Base-by-base conservation (phyloP, 75 land plant genomes). In the Pseudotsuga menziesii region DNA sequence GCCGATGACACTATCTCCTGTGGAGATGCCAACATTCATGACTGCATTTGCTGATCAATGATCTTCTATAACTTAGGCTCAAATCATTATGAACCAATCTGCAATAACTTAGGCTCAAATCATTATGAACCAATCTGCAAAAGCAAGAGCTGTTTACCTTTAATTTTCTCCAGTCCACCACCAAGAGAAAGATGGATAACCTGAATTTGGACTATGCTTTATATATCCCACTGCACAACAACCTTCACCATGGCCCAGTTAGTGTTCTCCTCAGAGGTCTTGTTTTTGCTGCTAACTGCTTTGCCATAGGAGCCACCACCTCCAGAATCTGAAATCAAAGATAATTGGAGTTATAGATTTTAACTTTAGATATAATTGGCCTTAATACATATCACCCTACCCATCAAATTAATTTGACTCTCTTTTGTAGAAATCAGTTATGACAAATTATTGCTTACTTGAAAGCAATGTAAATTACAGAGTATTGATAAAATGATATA, bases 261-360 rank as follows among this genome's bases (percentile, higher is more conserved):
- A 9, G 16, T 0, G 35, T 69, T 69, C 72, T 69, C 52, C 72
- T 69, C 72, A 69, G 72, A 69, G 41, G 52, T 69, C 72, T 69
- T 36, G 32, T 69, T 69, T 41, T 69, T 13, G 72, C 41, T 69
- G 25, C 72, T 17, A 29, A 32, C 25, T n/a, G 72, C 20, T 69
- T 41, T 39, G 12, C 14, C 72, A 69, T 4, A 23, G 72, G 72
- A 20, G 70, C 41, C 70, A 69, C 41, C 72, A 69, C 41, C 44
- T 69, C 72, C 39, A 41, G 52, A 36, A 69, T 69, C 72, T 69
- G 72, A 69, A 69, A 29, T 69, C 41, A 35, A 67, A 69, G 22
- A 69, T 39, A n/a, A 4, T 20, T 39, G 20, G 14, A 69, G 20
- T 9, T 39, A 39, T 41, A 69, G 52, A 17, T 41, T 41, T 20